Evolutionary conservation across 164 flowering plant genomes (phyloP).

Genomic region (Chimonanthus praecox): DNA sequence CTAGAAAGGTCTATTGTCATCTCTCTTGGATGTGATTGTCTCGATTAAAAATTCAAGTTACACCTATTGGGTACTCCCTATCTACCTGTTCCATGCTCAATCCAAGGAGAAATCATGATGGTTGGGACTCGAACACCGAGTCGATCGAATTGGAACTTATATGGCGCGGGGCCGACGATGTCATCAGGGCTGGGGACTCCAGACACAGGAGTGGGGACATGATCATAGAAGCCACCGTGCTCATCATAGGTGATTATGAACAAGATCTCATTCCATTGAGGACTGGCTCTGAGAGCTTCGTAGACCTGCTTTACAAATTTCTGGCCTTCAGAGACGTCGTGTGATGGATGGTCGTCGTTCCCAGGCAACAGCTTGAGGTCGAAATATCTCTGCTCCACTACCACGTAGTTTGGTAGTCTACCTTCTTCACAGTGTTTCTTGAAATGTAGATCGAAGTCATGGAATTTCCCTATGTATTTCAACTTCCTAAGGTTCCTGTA

Average conservation of each 20-base stretch:
- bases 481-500: slow-evolving; percentile 30
- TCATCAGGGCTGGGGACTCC: slow-evolving; percentile 77
- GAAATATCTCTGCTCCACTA: slow-evolving; percentile 29
- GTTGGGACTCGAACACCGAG: slow-evolving; percentile 79
- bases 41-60: too few relatives aligned
- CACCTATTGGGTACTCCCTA: too few relatives aligned
- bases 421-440: slow-evolving; percentile 31
- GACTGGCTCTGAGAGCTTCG: slow-evolving; percentile 30
- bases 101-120: slow-evolving; percentile 75
- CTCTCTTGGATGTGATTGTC: too few relatives aligned
- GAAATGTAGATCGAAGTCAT: slow-evolving; percentile 25
- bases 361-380: slow-evolving; percentile 22
- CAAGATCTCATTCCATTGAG: slow-evolving; percentile 33
- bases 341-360: slow-evolving; percentile 35
- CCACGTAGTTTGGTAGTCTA: slow-evolving; percentile 31
- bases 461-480: slow-evolving; percentile 25
- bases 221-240: slow-evolving; percentile 52
- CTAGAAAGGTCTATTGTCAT: too few relatives aligned
- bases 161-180: slow-evolving; percentile 53
- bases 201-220: slow-evolving; percentile 59
- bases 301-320: slow-evolving; percentile 32
- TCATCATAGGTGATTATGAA: slow-evolving; percentile 31
- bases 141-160: slow-evolving; percentile 54
- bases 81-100: slow-evolving; percentile 67
- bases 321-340: slow-evolving; percentile 29